phyloP scores from a whole-genome alignment of 768 basidiomycete genomes.

The Naganishia onofrii region DNA sequence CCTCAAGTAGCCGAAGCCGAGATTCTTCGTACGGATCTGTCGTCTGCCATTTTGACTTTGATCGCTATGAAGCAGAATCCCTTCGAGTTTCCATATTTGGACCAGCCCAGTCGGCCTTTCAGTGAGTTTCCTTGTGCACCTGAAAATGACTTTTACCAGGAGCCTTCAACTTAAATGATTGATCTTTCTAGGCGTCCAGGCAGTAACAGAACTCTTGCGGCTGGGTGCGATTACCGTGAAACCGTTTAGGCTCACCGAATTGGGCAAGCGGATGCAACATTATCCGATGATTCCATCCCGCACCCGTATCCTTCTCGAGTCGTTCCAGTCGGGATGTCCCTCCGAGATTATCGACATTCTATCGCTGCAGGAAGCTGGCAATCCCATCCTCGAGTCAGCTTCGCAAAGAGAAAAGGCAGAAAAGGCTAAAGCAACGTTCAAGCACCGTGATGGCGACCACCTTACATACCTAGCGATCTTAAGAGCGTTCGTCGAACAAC shows the following conservation, averaged over 20 bases:
- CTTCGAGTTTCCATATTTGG: slow-evolving; percentile 81
- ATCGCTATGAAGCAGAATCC: slow-evolving; percentile 79
- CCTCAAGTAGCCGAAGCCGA: slow-evolving; percentile 73
- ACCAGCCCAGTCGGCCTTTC: slow-evolving; percentile 63
- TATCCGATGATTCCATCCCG: slow-evolving; percentile 88
- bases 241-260: slow-evolving; percentile 59
- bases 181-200: slow-evolving; percentile 45
- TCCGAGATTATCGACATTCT: slow-evolving; percentile 78
- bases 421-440: slow-evolving; percentile 68
- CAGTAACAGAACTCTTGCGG: slow-evolving; percentile 61
- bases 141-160: not conserved
- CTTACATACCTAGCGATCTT: slow-evolving; percentile 83
- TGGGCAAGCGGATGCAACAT: slow-evolving; percentile 80
- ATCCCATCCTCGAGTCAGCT: slow-evolving; percentile 70
- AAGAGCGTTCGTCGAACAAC: slow-evolving; percentile 67
- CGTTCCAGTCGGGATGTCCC: slow-evolving; percentile 69
- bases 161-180: not conserved
- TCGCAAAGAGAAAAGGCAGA: slow-evolving; percentile 68
- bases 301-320: slow-evolving; percentile 75
- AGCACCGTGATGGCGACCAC: slow-evolving; percentile 84
- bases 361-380: slow-evolving; percentile 74
- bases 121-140: slow-evolving; percentile 54
- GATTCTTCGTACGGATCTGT: slow-evolving; percentile 80
- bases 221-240: slow-evolving; percentile 64
- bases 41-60: slow-evolving; percentile 77